phyloP scores from a whole-genome alignment of 2,329 filamentous ascomycete genomes.

The Zasmidium citrigriseum region DNA sequence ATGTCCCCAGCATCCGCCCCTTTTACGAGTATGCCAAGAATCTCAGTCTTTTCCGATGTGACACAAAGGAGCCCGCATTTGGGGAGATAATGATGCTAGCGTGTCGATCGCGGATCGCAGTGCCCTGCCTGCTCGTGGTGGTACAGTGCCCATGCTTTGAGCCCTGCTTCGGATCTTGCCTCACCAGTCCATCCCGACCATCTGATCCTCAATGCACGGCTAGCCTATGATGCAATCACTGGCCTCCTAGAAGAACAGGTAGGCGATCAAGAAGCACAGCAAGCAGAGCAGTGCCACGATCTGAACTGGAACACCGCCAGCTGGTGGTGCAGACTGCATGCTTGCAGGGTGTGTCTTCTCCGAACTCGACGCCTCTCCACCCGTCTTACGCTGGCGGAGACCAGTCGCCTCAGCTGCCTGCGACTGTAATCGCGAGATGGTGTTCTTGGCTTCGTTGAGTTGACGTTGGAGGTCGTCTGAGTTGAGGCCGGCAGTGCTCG shows the following conservation, averaged over 20 bases:
- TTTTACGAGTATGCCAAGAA: background rate
- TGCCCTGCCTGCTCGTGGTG: too few relatives aligned
- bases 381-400: slow-evolving; percentile 73
- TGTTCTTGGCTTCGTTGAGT: slow-evolving; percentile 72
- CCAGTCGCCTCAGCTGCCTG: slow-evolving; percentile 61
- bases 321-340: slow-evolving; percentile 27
- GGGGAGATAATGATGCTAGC: background rate
- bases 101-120: background rate
- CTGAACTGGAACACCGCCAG: slow-evolving; percentile 80
- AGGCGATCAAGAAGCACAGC: slow-evolving; percentile 88
- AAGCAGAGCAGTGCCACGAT: slow-evolving; percentile 82
- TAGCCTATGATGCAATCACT: background rate
- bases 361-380: slow-evolving; percentile 14
- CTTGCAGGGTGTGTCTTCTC: slow-evolving; percentile 22
- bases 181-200: background rate
- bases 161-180: too few relatives aligned
- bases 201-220: background rate
- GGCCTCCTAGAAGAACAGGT: slow-evolving; percentile 81
- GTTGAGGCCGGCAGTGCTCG: slow-evolving; percentile 52
- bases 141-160: too few relatives aligned
- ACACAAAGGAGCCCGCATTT: background rate
- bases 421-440: slow-evolving; percentile 68
- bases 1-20: background rate
- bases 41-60: background rate
- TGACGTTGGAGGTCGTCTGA: slow-evolving; percentile 69